A percentile compares a stretch with the other conserved stretches of the same genome.
Evolutionary conservation across 1,284 basidiomycete species (phyloP).

Genomic region (Trichosporon sp.): DNA sequence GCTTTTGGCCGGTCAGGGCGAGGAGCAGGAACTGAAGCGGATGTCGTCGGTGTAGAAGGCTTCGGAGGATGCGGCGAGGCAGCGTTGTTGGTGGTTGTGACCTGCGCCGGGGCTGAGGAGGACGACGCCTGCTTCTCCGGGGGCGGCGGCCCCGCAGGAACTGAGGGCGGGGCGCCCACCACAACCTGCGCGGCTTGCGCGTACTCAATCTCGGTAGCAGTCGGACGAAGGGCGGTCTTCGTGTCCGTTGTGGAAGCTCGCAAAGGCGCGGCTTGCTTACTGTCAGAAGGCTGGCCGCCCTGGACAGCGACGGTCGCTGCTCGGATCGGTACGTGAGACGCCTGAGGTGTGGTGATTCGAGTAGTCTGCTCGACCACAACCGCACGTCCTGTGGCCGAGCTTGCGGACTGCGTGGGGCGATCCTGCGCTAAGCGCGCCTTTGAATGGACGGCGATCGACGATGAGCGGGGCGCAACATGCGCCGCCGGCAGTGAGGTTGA

Average conservation of each 20-base stretch:
- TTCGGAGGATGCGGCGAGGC: neutral
- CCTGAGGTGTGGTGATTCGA: neutral
- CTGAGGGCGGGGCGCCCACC: neutral
- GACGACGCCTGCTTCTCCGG: neutral
- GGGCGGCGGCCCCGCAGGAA: neutral
- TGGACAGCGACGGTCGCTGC: neutral
- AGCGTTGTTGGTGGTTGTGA: neutral
- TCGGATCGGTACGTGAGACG: neutral
- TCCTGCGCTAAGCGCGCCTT: too few species aligned
- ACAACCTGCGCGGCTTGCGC: neutral
- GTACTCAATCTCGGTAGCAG: neutral
- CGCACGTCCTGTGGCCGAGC: neutral
- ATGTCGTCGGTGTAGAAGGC: neutral
- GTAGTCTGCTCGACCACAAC: neutral
- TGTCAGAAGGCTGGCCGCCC: neutral
- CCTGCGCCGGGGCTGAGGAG: neutral
- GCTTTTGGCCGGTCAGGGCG: neutral
- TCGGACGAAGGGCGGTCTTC: neutral
- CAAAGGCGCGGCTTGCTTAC: neutral
- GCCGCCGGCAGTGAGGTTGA: too few species aligned
- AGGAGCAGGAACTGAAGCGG: neutral
- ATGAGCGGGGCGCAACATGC: too few species aligned
- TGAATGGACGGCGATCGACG: too few species aligned
- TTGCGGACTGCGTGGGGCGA: too few species aligned
- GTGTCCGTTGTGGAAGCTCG: neutral